Evolutionary conservation across 2,329 filamentous ascomycete genomes (phyloP), one percentile per base, ranked within the genome.

Genomic region (Aureobasidium subglaciale): DNA sequence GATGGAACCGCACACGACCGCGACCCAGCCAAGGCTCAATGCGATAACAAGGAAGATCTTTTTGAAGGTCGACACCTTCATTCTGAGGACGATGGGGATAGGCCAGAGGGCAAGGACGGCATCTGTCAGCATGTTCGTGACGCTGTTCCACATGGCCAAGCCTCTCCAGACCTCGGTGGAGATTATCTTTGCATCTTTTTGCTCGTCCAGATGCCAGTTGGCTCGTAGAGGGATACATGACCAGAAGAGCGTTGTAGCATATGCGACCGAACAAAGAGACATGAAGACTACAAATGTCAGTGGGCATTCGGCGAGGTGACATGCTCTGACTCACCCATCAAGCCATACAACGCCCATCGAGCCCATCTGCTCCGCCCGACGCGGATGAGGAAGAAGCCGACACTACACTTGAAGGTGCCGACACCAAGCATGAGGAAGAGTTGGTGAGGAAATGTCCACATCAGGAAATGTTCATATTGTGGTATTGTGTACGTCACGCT

Each of bases 201-300:
- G 46, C 13, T 50, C 46, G 24, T 50, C 46, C 4, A 50, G 24
- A 38, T 50, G 46, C 46, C 46, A 50, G 10, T 50, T 50, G 2
- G 46, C 46, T 18, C 46, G 20, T 1, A 50, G 4, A 2, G 46
- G 46, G n/a, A 37, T 37, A 13, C 46, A 50, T 2, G 32, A 29
- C 46, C 46, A 50, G 11, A 50, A 50, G 6, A 50, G 46, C 8
- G 46, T 38, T 5, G 46, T 37, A 1, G 22, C 46, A n/a, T 50
- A 50, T 4, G 20, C 46, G 0, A 38, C 16, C 1, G 46, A 35
- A 4, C n/a, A 13, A n/a, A 50, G 6, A 7, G 46, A 15, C 9
- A 20, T 38, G 22, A 50, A 20, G 6, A n/a, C 46, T 50, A 18
- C 30, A 18, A 24, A 29, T 13, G 30, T 48, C 20, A 48, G 43